Percentiles rank a stretch among this genome's conserved stretches.
Evolutionary conservation across 192 early-diverging fungal genomes (phyloP).

Genomic region (Gonapodya prolifera): DNA sequence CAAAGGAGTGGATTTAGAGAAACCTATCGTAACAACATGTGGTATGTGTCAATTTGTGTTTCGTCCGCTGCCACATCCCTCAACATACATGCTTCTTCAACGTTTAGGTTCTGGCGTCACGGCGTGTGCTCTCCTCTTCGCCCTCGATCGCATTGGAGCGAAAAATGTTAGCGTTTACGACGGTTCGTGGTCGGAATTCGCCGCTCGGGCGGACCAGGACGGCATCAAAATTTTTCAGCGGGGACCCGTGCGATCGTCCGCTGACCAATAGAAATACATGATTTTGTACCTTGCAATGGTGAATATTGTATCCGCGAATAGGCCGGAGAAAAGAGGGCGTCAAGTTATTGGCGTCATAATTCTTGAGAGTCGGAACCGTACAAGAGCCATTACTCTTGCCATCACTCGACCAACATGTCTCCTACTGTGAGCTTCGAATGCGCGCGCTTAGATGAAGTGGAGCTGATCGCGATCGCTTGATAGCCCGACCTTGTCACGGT

Average conservation of each 20-base stretch:
- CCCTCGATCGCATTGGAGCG: not conserved
- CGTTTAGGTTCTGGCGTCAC: not conserved
- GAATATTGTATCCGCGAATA: too few species aligned
- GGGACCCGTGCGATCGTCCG: not conserved
- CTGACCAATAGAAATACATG: too few species aligned
- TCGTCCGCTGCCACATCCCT: not conserved
- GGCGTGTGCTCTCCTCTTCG: not conserved
- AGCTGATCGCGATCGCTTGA: too few species aligned
- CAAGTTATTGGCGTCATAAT: too few species aligned
- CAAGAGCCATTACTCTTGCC: too few species aligned
- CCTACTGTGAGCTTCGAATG: too few species aligned
- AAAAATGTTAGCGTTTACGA: not conserved
- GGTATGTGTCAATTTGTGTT: constrained; percentile 33
- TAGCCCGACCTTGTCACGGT: constrained; percentile 30
- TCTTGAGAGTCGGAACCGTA: too few species aligned
- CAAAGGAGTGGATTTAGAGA: constrained; percentile 50
- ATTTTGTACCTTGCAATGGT: too few species aligned
- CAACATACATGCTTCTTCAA: too few species aligned
- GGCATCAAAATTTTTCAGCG: not conserved
- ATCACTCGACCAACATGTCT: too few species aligned
- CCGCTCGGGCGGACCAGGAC: not conserved
- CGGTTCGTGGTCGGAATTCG: not conserved
- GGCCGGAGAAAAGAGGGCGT: too few species aligned
- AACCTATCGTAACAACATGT: constrained; percentile 67
- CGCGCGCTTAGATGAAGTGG: too few species aligned